Percentiles rank a stretch among this genome's conserved stretches.
Evolutionary conservation across 1,284 basidiomycete species (phyloP).

Genomic region (Cryptococcus neoformans): DNA sequence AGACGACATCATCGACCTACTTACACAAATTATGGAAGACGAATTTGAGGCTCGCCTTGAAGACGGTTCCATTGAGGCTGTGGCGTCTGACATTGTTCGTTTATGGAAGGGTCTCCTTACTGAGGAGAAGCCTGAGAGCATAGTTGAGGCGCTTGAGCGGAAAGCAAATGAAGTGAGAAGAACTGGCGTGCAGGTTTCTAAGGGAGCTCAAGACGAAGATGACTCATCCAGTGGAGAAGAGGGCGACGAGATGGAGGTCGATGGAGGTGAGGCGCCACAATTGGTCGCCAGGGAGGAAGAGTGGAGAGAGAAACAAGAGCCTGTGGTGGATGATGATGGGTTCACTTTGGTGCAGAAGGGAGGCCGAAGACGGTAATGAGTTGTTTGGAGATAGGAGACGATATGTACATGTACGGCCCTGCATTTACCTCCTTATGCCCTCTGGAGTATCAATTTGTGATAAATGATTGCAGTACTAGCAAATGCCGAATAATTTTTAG

Average conservation of each 20-base stretch:
- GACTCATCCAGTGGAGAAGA: conserved; percentile 53
- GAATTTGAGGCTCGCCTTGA: conserved; percentile 80
- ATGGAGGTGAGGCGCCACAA: conserved; percentile 57
- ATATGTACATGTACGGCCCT: neutral
- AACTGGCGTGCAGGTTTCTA: conserved; percentile 25
- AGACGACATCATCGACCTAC: conserved; percentile 69
- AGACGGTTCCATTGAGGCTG: conserved; percentile 68
- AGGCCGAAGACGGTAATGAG: conserved; percentile 6
- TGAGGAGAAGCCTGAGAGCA: conserved; percentile 53
- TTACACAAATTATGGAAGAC: conserved; percentile 69
- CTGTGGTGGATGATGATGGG: conserved; percentile 79
- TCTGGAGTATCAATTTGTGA: too few relatives aligned
- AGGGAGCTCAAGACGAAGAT: conserved; percentile 25
- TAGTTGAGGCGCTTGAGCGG: conserved; percentile 60
- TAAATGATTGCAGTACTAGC: neutral
- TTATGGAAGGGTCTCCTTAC: conserved; percentile 56
- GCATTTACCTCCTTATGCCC: too few relatives aligned
- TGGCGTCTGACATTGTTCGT: conserved; percentile 66
- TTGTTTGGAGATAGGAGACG: neutral
- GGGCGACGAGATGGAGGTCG: conserved; percentile 52
- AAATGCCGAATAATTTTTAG: neutral
- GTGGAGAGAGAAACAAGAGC: conserved; percentile 53
- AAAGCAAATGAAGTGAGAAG: conserved; percentile 55
- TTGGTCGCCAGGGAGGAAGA: conserved; percentile 50
- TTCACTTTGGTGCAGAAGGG: conserved; percentile 68